Percentiles rank a stretch among this genome's conserved stretches.
Evolutionary conservation across 768 basidiomycete genomes (phyloP).

Genomic region (Dacryopinax spathularia): DNA sequence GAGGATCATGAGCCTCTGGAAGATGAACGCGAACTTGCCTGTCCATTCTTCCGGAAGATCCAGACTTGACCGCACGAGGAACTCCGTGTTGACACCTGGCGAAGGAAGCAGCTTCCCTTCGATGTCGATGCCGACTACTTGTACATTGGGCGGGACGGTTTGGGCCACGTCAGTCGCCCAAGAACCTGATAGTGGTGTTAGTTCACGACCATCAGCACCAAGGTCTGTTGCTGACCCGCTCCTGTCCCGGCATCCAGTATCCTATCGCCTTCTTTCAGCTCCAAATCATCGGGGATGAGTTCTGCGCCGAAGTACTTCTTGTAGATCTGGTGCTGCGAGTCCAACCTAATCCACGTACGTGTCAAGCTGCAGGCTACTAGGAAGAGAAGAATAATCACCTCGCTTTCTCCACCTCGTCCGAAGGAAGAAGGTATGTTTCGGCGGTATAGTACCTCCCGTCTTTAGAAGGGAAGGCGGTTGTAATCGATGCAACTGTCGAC

Average conservation of each 20-base stretch:
- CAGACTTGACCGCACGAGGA: conserved; percentile 15
- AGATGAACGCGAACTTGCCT: conserved; percentile 8
- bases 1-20: conserved; percentile 10
- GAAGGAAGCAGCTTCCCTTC: conserved; percentile 13
- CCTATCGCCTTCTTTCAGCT: neutral
- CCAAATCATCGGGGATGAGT: neutral
- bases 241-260: neutral
- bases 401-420: neutral
- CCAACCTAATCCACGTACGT: neutral
- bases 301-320: neutral
- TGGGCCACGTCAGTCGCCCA: conserved; percentile 12
- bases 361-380: neutral
- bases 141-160: conserved; percentile 4
- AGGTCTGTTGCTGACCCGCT: neutral
- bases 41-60: conserved; percentile 7
- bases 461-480: neutral
- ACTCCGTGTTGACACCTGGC: conserved; percentile 9
- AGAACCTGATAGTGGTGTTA: conserved; percentile 6
- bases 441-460: neutral
- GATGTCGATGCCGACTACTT: conserved; percentile 13
- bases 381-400: neutral
- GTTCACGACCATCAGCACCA: neutral
- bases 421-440: neutral
- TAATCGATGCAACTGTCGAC: neutral
- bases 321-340: neutral